These are phyloP conservation scores for Pulveroboletus sp. DNA, from an alignment of 768 basidiomycete genomes.

Conservation along the genomic window DNA sequence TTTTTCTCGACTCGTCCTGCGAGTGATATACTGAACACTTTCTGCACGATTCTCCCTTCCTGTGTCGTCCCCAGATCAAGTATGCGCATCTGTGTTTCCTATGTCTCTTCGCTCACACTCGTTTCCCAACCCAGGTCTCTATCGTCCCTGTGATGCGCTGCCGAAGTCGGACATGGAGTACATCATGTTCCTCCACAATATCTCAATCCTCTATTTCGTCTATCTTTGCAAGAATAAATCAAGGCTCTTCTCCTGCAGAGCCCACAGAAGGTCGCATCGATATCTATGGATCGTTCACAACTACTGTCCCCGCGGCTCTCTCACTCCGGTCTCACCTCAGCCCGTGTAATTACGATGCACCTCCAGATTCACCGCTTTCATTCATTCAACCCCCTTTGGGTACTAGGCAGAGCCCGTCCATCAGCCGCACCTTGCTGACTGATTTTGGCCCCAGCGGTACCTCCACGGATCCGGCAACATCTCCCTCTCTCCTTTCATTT, in stretches of 20 bases:
- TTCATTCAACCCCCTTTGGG: slow-evolving; percentile 12
- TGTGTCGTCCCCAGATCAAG: background rate
- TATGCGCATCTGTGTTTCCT: background rate
- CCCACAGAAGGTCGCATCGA: slow-evolving; percentile 22
- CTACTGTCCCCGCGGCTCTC: slow-evolving; percentile 32
- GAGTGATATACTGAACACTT: background rate
- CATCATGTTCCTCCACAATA: slow-evolving; percentile 17
- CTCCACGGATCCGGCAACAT: slow-evolving; percentile 8
- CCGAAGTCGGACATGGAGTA: slow-evolving; percentile 16
- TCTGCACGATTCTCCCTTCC: too few relatives aligned
- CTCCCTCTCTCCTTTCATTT: slow-evolving; percentile 14
- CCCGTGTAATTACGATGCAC: slow-evolving; percentile 22
- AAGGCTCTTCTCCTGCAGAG: slow-evolving; percentile 18
- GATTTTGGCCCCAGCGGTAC: slow-evolving; percentile 10
- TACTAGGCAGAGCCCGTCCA: slow-evolving; percentile 33
- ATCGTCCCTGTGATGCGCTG: background rate
- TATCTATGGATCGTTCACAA: slow-evolving; percentile 38
- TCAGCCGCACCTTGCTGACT: slow-evolving; percentile 38
- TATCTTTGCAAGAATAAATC: slow-evolving; percentile 22
- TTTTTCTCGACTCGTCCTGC: background rate
- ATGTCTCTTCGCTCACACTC: background rate
- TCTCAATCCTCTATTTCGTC: slow-evolving; percentile 25
- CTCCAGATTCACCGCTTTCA: slow-evolving; percentile 28
- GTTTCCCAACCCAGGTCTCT: background rate
- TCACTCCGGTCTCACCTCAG: slow-evolving; percentile 24